A percentile compares a stretch with the other conserved stretches of the same genome.
These are phyloP conservation scores for Nannizziopsis barbatae DNA, from an alignment of 2,329 filamentous ascomycete genomes.

Conservation along the genomic window DNA sequence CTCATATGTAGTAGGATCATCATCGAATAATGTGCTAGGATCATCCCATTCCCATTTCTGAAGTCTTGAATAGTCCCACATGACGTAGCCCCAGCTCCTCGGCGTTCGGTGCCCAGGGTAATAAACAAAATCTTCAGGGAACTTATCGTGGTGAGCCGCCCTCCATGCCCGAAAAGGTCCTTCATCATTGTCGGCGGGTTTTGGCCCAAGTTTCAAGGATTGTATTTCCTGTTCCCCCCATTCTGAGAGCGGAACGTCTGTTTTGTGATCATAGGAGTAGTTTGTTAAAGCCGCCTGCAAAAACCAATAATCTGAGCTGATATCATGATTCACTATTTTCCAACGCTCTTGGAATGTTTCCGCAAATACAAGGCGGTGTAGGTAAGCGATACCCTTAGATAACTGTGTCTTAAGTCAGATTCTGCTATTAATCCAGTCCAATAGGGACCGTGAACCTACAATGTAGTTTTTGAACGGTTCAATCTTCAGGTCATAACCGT, in stretches of 20 bases:
- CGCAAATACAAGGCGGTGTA: constrained; percentile 7
- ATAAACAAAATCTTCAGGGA: not conserved
- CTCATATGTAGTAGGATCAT: not conserved
- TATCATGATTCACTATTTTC: constrained; percentile 1
- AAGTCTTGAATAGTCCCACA: constrained; percentile 14
- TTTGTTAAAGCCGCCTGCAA: not conserved
- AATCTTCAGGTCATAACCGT: not conserved
- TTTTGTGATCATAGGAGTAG: not conserved
- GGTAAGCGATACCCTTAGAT: constrained; percentile 7
- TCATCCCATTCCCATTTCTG: constrained; percentile 10
- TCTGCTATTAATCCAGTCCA: not conserved
- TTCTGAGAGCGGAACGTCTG: constrained; percentile 2
- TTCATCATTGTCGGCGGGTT: constrained; percentile 6
- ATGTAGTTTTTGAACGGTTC: not conserved
- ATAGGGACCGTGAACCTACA: constrained; percentile 1
- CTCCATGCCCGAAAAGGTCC: constrained; percentile 10
- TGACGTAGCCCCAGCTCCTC: constrained; percentile 11
- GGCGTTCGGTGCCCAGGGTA: not conserved
- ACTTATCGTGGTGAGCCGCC: constrained; percentile 5
- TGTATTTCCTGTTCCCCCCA: constrained; percentile 1
- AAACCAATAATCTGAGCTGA: not conserved
- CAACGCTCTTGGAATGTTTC: constrained; percentile 9
- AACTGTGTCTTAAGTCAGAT: constrained; percentile 4
- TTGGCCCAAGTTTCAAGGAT: not conserved
- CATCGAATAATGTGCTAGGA: not conserved